A percentile compares a stretch with the other conserved stretches of the same genome.
Evolutionary conservation across 768 basidiomycete genomes (phyloP).

Genomic region (Amanita molliuscula): DNA sequence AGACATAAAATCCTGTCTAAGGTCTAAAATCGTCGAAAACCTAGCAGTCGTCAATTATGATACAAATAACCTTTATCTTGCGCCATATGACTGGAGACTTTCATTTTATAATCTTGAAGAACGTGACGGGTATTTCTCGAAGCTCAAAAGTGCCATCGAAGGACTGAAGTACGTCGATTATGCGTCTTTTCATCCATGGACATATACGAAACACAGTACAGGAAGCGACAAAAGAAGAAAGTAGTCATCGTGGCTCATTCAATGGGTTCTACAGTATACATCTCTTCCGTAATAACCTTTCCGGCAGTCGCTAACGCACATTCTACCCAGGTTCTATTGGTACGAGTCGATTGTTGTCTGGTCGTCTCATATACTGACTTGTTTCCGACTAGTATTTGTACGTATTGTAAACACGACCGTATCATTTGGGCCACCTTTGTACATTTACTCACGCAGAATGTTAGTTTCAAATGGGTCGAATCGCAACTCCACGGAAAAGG

Average conservation of each 20-base stretch:
- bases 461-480: conserved; percentile 95
- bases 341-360: conserved; percentile 18
- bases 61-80: conserved; percentile 76
- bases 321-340: conserved; percentile 34
- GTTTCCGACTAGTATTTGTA: conserved; percentile 70
- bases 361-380: conserved; percentile 1
- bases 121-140: conserved; percentile 83
- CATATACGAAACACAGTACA: conserved; percentile 15
- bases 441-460: not conserved
- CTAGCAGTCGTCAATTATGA: conserved; percentile 90
- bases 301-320: not conserved
- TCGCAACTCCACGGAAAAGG: conserved; percentile 73
- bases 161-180: conserved; percentile 45
- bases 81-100: conserved; percentile 86
- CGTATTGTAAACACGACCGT: conserved; percentile 17
- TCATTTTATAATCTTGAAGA: conserved; percentile 88
- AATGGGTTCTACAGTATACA: conserved; percentile 71
- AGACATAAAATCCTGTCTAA: conserved; percentile 15
- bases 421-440: not conserved
- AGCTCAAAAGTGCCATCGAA: conserved; percentile 74
- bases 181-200: not conserved
- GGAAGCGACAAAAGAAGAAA: conserved; percentile 62
- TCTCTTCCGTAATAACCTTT: not conserved
- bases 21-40: conserved; percentile 92
- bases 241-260: conserved; percentile 80